Conservation (phyloP, 2,329 filamentous ascomycete species). For the Penicillium sp. region DNA sequence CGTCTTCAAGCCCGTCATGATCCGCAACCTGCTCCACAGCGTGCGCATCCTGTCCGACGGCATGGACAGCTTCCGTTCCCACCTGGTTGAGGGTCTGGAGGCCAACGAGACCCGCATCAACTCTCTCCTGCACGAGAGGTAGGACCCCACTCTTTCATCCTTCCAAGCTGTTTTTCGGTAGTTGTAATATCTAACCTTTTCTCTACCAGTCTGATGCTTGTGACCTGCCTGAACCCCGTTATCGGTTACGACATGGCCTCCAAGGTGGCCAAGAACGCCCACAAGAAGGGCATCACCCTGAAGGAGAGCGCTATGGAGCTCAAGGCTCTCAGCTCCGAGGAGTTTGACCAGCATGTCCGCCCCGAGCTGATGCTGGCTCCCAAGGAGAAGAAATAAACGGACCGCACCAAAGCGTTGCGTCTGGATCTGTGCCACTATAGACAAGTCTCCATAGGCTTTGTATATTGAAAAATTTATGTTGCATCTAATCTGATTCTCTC, state of each 20-base stretch:
- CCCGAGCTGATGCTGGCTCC: conserved; percentile 96
- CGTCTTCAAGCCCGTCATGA: conserved; percentile 97
- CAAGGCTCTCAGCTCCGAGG: conserved; percentile 80
- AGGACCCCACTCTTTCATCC: conserved; percentile 42
- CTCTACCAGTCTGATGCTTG: conserved; percentile 81
- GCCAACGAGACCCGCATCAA: conserved; percentile 93
- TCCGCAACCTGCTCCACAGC: conserved; percentile 93
- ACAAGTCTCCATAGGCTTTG: conserved; percentile 23
- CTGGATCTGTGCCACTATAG: conserved; percentile 22
- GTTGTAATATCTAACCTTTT: conserved; percentile 22
- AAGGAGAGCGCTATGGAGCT: conserved; percentile 95
- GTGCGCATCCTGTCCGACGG: conserved; percentile 83
- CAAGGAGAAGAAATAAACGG: conserved; percentile 62
- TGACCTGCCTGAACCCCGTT: conserved; percentile 95
- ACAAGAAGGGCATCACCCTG: conserved; percentile 94
- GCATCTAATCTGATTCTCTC: background rate
- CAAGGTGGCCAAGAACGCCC: conserved; percentile 97
- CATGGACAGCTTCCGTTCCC: conserved; percentile 94
- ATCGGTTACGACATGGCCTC: conserved; percentile 97
- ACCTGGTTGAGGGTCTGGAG: conserved; percentile 82
- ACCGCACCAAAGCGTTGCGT: conserved; percentile 11
- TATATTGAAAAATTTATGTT: conserved; percentile 22
- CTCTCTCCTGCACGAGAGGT: conserved; percentile 92
- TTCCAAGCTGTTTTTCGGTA: conserved; percentile 9
- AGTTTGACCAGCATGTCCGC: conserved; percentile 86